phyloP scores from a whole-genome alignment of 129 eudicot species.

The Lonicera japonica region DNA sequence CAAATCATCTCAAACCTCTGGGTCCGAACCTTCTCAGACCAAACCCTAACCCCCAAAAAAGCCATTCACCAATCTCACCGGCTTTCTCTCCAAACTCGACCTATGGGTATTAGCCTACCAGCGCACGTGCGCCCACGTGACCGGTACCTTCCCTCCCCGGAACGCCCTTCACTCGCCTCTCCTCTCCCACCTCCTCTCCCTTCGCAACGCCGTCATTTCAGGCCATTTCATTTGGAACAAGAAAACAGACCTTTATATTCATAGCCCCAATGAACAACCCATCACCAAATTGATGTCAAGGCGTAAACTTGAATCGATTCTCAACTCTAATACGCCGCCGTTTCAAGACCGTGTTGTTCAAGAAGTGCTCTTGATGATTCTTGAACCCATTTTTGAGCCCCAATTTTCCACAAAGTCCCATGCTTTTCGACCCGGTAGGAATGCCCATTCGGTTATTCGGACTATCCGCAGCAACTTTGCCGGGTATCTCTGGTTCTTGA shows the following conservation, averaged over 20 bases:
- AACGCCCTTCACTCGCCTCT: conserved; percentile 49
- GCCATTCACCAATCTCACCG: conserved; percentile 64
- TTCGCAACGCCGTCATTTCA: conserved; percentile 60
- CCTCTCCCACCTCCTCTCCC: conserved; percentile 49
- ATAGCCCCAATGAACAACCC: conserved; percentile 63
- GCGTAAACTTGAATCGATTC: conserved; percentile 33
- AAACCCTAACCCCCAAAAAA: conserved; percentile 14
- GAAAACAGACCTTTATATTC: conserved; percentile 38
- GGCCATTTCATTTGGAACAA: conserved; percentile 59
- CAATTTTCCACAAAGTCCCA: conserved; percentile 68
- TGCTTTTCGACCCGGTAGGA: conserved; percentile 81
- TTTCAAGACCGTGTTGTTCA: conserved; percentile 89
- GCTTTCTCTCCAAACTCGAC: conserved; percentile 75
- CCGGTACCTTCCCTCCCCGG: conserved; percentile 69
- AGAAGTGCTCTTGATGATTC: conserved; percentile 66
- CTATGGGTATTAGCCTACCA: conserved; percentile 95
- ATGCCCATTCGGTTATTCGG: conserved; percentile 73
- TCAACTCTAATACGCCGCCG: conserved; percentile 33
- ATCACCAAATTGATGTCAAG: conserved; percentile 31
- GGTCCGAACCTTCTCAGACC: conserved; percentile 55
- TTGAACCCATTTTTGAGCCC: conserved; percentile 85
- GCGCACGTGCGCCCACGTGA: conserved; percentile 82
- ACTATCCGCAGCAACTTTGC: conserved; percentile 87
- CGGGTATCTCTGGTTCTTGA: conserved; percentile 85
- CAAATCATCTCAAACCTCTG: conserved; percentile 69